These are phyloP conservation scores for Backusella parvicylindrica DNA, from an alignment of 192 early-diverging fungal species.

Conservation along the genomic window DNA sequence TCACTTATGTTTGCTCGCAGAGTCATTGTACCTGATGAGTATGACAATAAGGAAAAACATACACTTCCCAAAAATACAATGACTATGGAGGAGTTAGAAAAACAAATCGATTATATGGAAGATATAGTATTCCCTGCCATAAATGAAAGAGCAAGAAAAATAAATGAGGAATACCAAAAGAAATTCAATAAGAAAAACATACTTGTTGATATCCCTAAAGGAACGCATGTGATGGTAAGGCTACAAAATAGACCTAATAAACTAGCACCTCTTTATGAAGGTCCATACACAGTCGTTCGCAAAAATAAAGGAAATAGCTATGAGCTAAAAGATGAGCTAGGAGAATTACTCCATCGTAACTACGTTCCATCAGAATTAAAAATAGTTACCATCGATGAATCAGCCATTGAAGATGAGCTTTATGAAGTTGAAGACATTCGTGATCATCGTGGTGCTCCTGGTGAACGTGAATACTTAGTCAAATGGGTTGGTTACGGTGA, in stretches of 20 bases:
- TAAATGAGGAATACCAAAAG: neutral
- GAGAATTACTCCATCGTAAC: too few relatives aligned
- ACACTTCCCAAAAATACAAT: neutral
- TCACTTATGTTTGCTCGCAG: slow-evolving; percentile 40
- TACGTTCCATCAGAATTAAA: too few relatives aligned
- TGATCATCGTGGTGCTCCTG: neutral
- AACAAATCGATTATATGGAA: neutral
- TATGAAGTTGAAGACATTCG: neutral
- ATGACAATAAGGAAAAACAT: neutral
- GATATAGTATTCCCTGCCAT: neutral
- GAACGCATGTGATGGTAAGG: neutral
- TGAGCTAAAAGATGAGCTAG: too few relatives aligned
- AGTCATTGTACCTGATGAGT: slow-evolving; percentile 31
- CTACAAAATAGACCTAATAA: neutral
- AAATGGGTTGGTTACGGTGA: too few relatives aligned
- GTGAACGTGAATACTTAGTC: neutral
- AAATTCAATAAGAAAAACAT: neutral
- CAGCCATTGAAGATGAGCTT: too few relatives aligned
- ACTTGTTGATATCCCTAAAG: neutral
- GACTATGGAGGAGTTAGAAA: neutral
- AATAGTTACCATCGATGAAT: too few relatives aligned
- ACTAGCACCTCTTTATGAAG: too few relatives aligned
- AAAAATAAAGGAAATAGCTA: too few relatives aligned
- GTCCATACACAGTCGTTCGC: too few relatives aligned
- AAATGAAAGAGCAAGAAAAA: neutral